Evolutionary conservation across 169 alveolate species (phyloP).

Genomic region (Prorocentrum cordatum): DNA sequence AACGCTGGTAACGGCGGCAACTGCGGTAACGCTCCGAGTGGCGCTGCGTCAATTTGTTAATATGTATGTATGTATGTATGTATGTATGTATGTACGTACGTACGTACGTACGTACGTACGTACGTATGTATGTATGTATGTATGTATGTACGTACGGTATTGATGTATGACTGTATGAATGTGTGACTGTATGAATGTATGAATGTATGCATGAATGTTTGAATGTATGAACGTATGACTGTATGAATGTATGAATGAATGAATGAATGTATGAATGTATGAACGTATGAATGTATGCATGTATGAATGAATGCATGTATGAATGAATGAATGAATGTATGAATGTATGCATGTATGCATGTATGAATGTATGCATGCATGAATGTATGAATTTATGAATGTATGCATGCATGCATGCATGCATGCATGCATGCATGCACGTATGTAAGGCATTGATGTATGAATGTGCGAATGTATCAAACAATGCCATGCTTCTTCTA

Average conservation of each 20-base stretch:
- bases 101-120: not conserved
- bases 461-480: too few species aligned
- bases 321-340: not conserved
- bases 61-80: not conserved
- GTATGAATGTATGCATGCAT: not conserved
- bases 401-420: not conserved
- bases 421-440: too few species aligned
- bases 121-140: not conserved
- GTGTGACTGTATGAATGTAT: not conserved
- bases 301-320: not conserved
- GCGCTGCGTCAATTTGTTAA: not conserved
- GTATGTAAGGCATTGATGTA: too few species aligned
- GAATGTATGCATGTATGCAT: not conserved
- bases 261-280: not conserved
- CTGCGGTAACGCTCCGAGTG: not conserved
- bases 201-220: too few species aligned
- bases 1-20: not conserved
- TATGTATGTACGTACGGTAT: not conserved
- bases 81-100: not conserved
- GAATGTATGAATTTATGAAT: not conserved
- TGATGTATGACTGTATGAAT: not conserved
- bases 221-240: not conserved
- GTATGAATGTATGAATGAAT: too few species aligned
- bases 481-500: too few species aligned
- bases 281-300: not conserved